Conservation (phyloP, 164 flowering plant species). For the Stephania yunnanensis region DNA sequence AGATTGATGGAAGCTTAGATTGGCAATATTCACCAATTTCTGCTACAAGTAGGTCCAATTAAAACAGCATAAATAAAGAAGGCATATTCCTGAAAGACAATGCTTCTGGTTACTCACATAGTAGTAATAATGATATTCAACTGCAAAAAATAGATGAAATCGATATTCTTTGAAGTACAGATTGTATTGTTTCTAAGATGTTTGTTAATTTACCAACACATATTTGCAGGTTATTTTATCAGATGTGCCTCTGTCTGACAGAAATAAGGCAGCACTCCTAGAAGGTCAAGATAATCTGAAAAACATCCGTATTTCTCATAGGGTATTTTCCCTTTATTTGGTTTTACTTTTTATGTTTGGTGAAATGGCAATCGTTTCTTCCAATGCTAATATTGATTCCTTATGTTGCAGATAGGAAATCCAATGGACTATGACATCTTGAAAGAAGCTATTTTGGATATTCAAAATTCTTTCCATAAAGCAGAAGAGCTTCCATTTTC, state of each 20-base stretch:
- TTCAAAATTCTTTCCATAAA: slow-evolving; percentile 40
- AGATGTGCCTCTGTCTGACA: slow-evolving; percentile 70
- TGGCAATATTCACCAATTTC: background rate
- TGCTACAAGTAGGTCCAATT: background rate
- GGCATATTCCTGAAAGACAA: background rate
- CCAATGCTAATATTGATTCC: slow-evolving; percentile 8
- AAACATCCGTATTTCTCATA: slow-evolving; percentile 63
- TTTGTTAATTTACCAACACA: background rate
- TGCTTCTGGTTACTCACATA: background rate
- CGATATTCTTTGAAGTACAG: background rate
- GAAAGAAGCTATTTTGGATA: slow-evolving; percentile 52
- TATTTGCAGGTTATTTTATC: slow-evolving; percentile 76
- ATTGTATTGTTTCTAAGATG: background rate
- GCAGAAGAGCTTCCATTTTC: slow-evolving; percentile 62
- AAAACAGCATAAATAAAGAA: background rate
- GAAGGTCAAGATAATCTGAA: slow-evolving; percentile 48
- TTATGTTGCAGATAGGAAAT: slow-evolving; percentile 64
- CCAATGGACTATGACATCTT: slow-evolving; percentile 73
- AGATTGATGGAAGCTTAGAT: background rate
- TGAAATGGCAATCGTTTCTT: background rate
- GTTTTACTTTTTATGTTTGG: background rate
- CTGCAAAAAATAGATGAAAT: background rate
- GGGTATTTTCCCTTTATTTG: slow-evolving; percentile 37
- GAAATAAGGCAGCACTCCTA: slow-evolving; percentile 38
- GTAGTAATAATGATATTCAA: background rate